These are phyloP conservation scores for Phytophthora cryptogea DNA, from an alignment of 352 stramenopile genomes.

Conservation along the genomic window DNA sequence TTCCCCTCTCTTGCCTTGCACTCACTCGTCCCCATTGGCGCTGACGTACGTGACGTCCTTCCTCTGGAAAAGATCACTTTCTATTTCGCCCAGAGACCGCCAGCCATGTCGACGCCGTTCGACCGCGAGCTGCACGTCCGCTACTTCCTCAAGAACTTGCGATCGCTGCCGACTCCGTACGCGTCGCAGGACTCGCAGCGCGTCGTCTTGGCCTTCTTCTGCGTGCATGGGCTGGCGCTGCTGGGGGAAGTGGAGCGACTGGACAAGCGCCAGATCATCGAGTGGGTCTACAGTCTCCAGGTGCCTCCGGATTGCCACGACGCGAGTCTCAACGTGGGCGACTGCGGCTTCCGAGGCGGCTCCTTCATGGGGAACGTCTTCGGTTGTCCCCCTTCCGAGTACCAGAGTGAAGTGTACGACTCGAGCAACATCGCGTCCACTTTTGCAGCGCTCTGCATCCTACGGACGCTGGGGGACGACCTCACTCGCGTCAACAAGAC, in stretches of 20 bases:
- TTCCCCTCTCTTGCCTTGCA: slow-evolving; percentile 34
- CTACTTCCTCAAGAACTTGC: slow-evolving; percentile 86
- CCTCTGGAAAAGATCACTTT: slow-evolving; percentile 20
- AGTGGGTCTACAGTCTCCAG: slow-evolving; percentile 89
- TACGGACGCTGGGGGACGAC: slow-evolving; percentile 86
- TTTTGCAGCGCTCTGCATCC: slow-evolving; percentile 82
- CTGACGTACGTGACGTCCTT: background rate
- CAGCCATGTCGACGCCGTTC: slow-evolving; percentile 36
- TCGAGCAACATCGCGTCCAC: slow-evolving; percentile 87
- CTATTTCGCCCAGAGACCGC: slow-evolving; percentile 3
- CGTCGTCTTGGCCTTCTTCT: slow-evolving; percentile 88
- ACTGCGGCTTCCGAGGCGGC: slow-evolving; percentile 79
- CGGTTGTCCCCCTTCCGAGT: slow-evolving; percentile 45
- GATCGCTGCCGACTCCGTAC: slow-evolving; percentile 69
- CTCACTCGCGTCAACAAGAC: slow-evolving; percentile 74
- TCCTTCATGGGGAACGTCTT: slow-evolving; percentile 72
- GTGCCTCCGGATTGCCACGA: slow-evolving; percentile 72
- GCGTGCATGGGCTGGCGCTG: slow-evolving; percentile 80
- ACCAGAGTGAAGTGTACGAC: slow-evolving; percentile 78
- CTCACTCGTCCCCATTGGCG: background rate
- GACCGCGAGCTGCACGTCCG: slow-evolving; percentile 75
- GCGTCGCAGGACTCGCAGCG: slow-evolving; percentile 81
- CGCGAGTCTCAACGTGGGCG: slow-evolving; percentile 61
- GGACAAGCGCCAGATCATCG: slow-evolving; percentile 70
- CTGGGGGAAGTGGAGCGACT: slow-evolving; percentile 78